Evolutionary conservation across 306 rosid genomes (phyloP).

Genomic region (Lathyrus aphaca): DNA sequence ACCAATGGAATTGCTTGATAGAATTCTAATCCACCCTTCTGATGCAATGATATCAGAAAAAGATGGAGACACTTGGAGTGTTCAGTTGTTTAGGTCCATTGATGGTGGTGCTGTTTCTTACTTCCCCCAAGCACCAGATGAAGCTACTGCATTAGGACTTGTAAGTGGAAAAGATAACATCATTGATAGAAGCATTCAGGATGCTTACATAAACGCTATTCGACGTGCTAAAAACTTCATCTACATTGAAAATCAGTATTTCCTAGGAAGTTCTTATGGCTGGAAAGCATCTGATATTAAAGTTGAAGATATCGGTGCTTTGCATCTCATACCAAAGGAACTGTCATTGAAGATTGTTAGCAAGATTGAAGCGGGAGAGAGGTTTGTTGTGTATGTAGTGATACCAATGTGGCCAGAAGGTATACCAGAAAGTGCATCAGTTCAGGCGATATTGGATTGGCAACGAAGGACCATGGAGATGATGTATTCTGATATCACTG

Average conservation of each 20-base stretch:
- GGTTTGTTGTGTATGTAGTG: constrained; percentile 71
- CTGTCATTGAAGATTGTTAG: constrained; percentile 73
- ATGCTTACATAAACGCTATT: constrained; percentile 78
- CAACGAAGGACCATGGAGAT: constrained; percentile 81
- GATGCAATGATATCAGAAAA: constrained; percentile 25
- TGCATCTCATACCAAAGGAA: constrained; percentile 86
- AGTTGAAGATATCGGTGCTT: constrained; percentile 64
- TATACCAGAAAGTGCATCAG: constrained; percentile 71
- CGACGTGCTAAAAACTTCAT: constrained; percentile 70
- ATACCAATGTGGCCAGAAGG: constrained; percentile 97
- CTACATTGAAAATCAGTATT: constrained; percentile 88
- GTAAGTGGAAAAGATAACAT: constrained; percentile 68
- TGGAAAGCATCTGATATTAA: constrained; percentile 56
- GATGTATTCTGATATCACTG: constrained; percentile 72
- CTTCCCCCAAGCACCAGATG: constrained; percentile 52
- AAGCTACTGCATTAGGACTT: constrained; percentile 56
- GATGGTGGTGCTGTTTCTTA: constrained; percentile 71
- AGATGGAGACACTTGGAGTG: constrained; percentile 64
- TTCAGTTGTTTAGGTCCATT: constrained; percentile 81
- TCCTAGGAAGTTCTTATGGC: constrained; percentile 82
- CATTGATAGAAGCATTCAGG: constrained; percentile 76
- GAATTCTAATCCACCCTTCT: constrained; percentile 46
- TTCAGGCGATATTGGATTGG: constrained; percentile 87
- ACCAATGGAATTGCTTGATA: constrained; percentile 42
- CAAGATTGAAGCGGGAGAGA: constrained; percentile 69